Evolutionary conservation across 495 filamentous ascomycete species (phyloP), one percentile per base, ranked within the genome.

Genomic region (Parathielavia hyrcaniae): DNA sequence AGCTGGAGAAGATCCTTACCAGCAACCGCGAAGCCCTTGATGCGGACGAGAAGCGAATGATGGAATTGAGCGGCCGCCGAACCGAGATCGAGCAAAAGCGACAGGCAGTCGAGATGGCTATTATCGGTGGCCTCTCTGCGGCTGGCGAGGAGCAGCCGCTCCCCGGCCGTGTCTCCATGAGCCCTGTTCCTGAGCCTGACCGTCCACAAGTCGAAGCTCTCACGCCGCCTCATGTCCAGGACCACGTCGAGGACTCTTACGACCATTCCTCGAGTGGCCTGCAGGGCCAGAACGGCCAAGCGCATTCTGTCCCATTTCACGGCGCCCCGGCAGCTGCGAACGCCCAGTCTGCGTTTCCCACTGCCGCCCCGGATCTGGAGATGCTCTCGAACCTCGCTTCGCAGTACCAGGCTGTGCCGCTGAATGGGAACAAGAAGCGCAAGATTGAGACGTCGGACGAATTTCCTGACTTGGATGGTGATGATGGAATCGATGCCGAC

Each of bases 81-180:
- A 69, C 75, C 4, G 80, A 80, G 23, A 86, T 88, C 0, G 93
- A 96, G 61, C 64, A 70, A 2, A 87, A 87, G 68, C 93, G 92
- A 67, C 81, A 81, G 39, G 87, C 92, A 7, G 90, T 99, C 10
- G 93, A 99, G 71, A 81, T 90, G 59, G 84, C 81, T 32, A 97
- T 97, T 56, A 86, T 97, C 78, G 79, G 85, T 44, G 88, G 88
- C 8, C 79, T 95, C 20, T 83, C 85, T 23, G 73, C 77, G 11
- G 69, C 67, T 4, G 69, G 70, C 38, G 71, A 74, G 56, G 66
- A 73, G n/a, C 64, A 69, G 43, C 70, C 74, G n/a, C 64, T 73
- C 12, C 64, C 65, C 11, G 70, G 71, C n/a, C 71, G 65, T 11
- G 63, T 67, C 23, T 70, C 71, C 6, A 70, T 66, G 17, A 72